Evolutionary conservation across 257 asterid genomes (phyloP), one percentile per base, ranked within the genome.

Genomic region (Nicotiana noctiflora): DNA sequence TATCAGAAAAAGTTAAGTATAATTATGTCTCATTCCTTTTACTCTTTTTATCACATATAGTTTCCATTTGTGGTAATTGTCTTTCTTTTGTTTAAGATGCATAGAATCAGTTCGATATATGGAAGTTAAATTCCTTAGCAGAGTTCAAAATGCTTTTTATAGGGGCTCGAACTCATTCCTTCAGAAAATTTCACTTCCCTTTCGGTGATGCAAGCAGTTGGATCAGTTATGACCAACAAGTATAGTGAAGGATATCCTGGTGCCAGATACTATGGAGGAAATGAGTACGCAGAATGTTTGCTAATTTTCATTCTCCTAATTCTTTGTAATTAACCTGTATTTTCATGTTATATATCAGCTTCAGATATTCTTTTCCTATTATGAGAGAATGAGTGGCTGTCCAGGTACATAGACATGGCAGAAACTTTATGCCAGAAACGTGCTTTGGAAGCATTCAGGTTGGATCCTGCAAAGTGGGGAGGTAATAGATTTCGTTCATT

Each of bases 221-320:
- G 98, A 83, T 94, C 98, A 40, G 94, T 94, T 55, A 94, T 94
- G 98, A 94, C 97, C 12, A 94, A 94, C 83, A 94, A 94, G 82
- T 94, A 94, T 83, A 94, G 98, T 81, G 98, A 94, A 87, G 98
- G 98, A 27, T 94, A 93, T 85, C 98, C 98, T 82, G 98, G 98
- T 37, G 98, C 98, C 18, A 91, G 98, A 94, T 94, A 94, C 85
- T 94, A 94, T 57, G 98, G 98, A 79, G 98, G 98, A 86, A 94
- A 94, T 83, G 97, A 94, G 98, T 94, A 91, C 8, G 97, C 80
- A 40, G 23, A 34, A 23, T 70, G 19, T 31, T 79, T 77, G 63
- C 75, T 70, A 40, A 37, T n/a, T 68, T 19, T 40, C 32, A 5
- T 19, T 62, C 57, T 11, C 32, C 12, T 68, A 68, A 11, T 0